Evolutionary conservation across 495 filamentous ascomycete species (phyloP).

Genomic region (Daldinia caldariorum): DNA sequence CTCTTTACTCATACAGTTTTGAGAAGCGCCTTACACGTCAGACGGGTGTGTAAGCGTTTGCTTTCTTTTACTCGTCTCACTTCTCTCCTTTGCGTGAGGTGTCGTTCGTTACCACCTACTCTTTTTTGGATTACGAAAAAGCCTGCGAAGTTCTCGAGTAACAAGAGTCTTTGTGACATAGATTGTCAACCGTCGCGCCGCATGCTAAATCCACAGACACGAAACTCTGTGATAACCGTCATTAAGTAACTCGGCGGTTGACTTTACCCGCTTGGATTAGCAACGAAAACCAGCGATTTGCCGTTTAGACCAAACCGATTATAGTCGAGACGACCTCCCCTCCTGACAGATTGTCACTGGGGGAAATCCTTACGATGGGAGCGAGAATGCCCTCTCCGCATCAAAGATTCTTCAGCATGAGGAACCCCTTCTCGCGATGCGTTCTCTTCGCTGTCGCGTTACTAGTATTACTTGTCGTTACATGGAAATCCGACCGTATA

Average conservation of each 20-base stretch:
- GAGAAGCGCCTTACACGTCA: slow-evolving; percentile 30
- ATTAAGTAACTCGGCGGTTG: slow-evolving; percentile 35
- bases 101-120: slow-evolving; percentile 37
- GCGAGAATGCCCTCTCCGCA: slow-evolving; percentile 50
- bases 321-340: slow-evolving; percentile 24
- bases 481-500: slow-evolving; percentile 52
- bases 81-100: slow-evolving; percentile 34
- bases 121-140: slow-evolving; percentile 25
- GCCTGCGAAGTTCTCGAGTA: slow-evolving; percentile 24
- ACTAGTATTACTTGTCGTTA: slow-evolving; percentile 48
- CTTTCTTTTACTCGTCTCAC: slow-evolving; percentile 24
- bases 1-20: slow-evolving; percentile 30
- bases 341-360: slow-evolving; percentile 33
- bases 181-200: slow-evolving; percentile 41
- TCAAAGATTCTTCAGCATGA: slow-evolving; percentile 55
- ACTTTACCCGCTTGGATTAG: slow-evolving; percentile 18
- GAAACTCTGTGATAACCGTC: slow-evolving; percentile 41
- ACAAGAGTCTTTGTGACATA: slow-evolving; percentile 34
- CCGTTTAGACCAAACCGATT: slow-evolving; percentile 13
- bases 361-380: slow-evolving; percentile 49
- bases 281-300: slow-evolving; percentile 2
- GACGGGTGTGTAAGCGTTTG: slow-evolving; percentile 35
- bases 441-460: slow-evolving; percentile 51
- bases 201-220: slow-evolving; percentile 39
- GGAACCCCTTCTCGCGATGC: slow-evolving; percentile 56